Evolutionary conservation across 148 eudicot species (phyloP).

Genomic region (Rhododendron ovatum): DNA sequence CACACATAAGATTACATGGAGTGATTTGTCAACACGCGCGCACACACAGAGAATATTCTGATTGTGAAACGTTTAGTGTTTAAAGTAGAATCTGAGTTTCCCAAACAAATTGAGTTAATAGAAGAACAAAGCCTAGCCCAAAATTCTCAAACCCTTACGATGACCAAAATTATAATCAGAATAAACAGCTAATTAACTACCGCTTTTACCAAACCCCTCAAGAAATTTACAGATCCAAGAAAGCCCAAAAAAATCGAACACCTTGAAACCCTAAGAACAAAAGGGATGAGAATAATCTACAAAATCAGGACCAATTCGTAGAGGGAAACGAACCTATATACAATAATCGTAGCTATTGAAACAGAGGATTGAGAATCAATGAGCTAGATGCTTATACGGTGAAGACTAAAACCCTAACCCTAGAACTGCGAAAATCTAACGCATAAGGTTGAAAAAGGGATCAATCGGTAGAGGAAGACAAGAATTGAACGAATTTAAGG

Average conservation of each 20-base stretch:
- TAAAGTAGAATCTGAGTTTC: not conserved
- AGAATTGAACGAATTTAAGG: not conserved
- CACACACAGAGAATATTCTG: too few relatives aligned
- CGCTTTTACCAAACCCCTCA: constrained; percentile 20
- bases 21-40: too few relatives aligned
- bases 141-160: not conserved
- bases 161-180: not conserved
- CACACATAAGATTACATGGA: too few relatives aligned
- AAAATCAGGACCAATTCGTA: not conserved
- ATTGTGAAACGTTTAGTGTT: too few relatives aligned
- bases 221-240: constrained; percentile 20
- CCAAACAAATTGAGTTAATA: not conserved
- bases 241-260: not conserved
- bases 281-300: not conserved
- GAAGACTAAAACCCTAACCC: constrained; percentile 24
- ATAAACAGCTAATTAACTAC: constrained; percentile 10
- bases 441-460: constrained; percentile 4
- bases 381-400: not conserved
- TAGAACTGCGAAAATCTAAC: not conserved
- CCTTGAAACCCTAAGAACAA: constrained; percentile 30
- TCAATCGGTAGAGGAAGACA: constrained; percentile 8
- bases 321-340: not conserved
- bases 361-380: constrained; percentile 1
- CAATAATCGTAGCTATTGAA: not conserved
- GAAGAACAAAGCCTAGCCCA: not conserved